Conservation (phyloP, 2,329 filamentous ascomycete genomes). For the Alternaria rosae region DNA sequence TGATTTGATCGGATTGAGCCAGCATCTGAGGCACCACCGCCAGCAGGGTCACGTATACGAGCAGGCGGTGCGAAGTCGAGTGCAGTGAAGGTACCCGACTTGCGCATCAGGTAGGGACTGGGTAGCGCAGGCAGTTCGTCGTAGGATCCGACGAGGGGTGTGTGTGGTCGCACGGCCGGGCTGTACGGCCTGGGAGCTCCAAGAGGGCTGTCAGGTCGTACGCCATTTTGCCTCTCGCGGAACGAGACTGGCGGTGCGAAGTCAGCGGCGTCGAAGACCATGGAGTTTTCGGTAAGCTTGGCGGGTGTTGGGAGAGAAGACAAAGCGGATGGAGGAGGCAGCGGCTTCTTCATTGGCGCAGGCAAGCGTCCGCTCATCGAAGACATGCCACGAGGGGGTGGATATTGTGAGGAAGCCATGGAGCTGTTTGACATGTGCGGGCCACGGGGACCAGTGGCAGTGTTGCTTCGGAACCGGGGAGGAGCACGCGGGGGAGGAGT, state of each 20-base stretch:
- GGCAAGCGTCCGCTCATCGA: slow-evolving; percentile 50
- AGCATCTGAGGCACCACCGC: slow-evolving; percentile 52
- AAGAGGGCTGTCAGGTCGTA: slow-evolving; percentile 65
- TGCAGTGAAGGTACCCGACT: slow-evolving; percentile 78
- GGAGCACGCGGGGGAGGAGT: slow-evolving; percentile 82
- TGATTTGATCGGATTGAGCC: slow-evolving; percentile 71
- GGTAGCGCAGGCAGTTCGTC: slow-evolving; percentile 87
- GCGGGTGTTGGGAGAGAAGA: slow-evolving; percentile 83
- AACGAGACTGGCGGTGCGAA: slow-evolving; percentile 78
- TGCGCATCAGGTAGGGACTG: slow-evolving; percentile 81
- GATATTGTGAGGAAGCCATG: slow-evolving; percentile 55
- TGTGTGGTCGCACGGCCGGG: slow-evolving; percentile 74
- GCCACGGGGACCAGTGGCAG: slow-evolving; percentile 31
- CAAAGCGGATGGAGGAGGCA: slow-evolving; percentile 77
- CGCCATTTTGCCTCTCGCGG: slow-evolving; percentile 72
- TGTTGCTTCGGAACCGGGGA: slow-evolving; percentile 59
- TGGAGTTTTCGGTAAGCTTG: slow-evolving; percentile 79
- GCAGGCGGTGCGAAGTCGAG: slow-evolving; percentile 83
- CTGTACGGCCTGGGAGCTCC: slow-evolving; percentile 72
- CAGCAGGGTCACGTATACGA: slow-evolving; percentile 65
- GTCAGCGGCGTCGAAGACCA: slow-evolving; percentile 75
- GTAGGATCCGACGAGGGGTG: slow-evolving; percentile 82
- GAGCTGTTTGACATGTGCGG: slow-evolving; percentile 59
- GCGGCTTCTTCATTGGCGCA: slow-evolving; percentile 60
- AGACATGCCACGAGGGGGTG: slow-evolving; percentile 52